Evolutionary conservation across 139 green algal species (phyloP).

Genomic region (Edaphochlamys debaryana): DNA sequence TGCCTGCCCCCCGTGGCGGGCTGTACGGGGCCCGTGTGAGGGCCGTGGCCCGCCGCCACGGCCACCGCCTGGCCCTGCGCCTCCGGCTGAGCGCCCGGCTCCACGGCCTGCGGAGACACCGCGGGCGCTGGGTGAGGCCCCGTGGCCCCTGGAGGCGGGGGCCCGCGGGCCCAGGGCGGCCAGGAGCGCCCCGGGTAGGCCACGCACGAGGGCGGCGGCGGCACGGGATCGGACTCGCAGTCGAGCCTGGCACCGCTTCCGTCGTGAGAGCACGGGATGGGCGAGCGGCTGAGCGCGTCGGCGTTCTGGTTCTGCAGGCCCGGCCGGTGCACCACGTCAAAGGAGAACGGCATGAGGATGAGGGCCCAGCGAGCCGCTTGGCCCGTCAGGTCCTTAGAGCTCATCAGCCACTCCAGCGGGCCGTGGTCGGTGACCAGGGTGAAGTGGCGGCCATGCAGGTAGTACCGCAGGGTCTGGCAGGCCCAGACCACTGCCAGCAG

Average conservation of each 20-base stretch:
- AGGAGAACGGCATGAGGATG: conserved; percentile 36
- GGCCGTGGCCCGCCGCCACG: not conserved
- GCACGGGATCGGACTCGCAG: not conserved
- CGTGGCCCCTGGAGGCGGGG: no score
- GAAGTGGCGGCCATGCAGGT: conserved; percentile 48
- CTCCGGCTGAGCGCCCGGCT: not conserved
- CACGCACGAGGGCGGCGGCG: not conserved
- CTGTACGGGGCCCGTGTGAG: not conserved
- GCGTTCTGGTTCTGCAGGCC: conserved; percentile 32
- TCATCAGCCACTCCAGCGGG: conserved; percentile 49
- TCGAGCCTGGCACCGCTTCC: conserved; percentile 7
- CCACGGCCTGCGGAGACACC: not conserved
- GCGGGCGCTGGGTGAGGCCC: not conserved
- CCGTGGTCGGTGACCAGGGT: conserved; percentile 49
- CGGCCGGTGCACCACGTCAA: conserved; percentile 26
- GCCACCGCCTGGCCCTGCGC: not conserved
- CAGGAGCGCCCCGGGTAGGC: not conserved
- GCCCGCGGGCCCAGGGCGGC: not conserved
- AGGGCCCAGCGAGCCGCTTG: conserved; percentile 50
- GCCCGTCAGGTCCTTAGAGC: not conserved
- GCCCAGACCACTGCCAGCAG: conserved; percentile 48
- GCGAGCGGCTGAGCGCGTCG: conserved; percentile 7
- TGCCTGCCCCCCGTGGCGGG: no score
- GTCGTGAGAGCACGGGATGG: no score
- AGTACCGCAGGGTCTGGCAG: conserved; percentile 28